Percentiles rank a stretch among this genome's conserved stretches.
Evolutionary conservation across 192 early-diverging fungal genomes (phyloP).

Genomic region (Dispira simplex): DNA sequence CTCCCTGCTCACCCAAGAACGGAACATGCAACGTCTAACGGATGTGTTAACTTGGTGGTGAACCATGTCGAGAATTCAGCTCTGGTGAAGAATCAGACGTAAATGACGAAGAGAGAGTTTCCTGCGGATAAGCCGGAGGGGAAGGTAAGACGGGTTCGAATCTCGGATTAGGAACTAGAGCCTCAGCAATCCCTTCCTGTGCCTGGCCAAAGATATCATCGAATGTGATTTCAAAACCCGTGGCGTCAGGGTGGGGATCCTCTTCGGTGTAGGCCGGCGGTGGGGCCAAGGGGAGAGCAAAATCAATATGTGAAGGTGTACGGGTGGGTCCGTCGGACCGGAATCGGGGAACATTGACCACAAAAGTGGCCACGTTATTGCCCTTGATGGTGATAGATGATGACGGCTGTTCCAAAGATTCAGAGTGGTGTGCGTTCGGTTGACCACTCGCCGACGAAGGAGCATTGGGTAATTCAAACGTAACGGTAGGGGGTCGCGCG

Average conservation of each 20-base stretch:
- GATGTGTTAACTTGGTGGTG: too few relatives aligned
- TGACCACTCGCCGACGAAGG: neutral
- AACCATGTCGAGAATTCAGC: too few relatives aligned
- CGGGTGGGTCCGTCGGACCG: neutral
- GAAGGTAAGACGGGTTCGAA: neutral
- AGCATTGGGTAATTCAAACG: neutral
- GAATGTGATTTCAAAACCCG: neutral
- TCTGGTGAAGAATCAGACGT: too few relatives aligned
- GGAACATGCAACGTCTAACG: too few relatives aligned
- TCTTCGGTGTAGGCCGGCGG: conserved; percentile 9
- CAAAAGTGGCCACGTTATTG: conserved; percentile 4
- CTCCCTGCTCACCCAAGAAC: too few relatives aligned
- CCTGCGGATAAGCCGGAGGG: neutral
- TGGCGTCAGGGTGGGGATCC: conserved; percentile 4
- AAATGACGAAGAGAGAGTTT: too few relatives aligned
- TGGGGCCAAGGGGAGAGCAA: conserved; percentile 7
- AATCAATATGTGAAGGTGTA: neutral
- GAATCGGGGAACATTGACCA: conserved; percentile 7
- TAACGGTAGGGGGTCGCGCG: neutral
- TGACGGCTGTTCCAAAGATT: neutral
- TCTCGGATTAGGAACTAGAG: neutral
- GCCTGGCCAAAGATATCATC: conserved; percentile 7
- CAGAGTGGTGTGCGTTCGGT: neutral
- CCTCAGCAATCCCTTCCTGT: neutral
- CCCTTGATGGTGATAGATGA: conserved; percentile 4